These are phyloP conservation scores for Pleurotus platypus DNA, from an alignment of 768 basidiomycete genomes.

Conservation along the genomic window DNA sequence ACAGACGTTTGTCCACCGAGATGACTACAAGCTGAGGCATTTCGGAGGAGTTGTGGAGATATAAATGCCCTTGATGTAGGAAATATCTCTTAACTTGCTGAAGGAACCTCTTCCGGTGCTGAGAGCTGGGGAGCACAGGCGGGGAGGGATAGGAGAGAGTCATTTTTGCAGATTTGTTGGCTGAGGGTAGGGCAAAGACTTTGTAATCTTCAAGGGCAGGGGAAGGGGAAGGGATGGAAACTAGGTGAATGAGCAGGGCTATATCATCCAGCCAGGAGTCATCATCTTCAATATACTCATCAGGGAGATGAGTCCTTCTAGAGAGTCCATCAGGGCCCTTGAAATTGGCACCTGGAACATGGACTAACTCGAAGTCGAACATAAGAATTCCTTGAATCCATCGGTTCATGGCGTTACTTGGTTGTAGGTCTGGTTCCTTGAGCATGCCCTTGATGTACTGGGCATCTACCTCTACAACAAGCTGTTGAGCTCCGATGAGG, in stretches of 20 bases:
- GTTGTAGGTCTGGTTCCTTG: constrained; percentile 27
- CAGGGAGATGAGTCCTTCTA: constrained; percentile 11
- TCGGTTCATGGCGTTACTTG: constrained; percentile 25
- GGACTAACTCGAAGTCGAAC: constrained; percentile 28
- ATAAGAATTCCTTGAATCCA: constrained; percentile 30
- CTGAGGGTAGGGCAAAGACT: not conserved
- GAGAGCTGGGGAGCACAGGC: not conserved
- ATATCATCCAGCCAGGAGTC: constrained; percentile 18
- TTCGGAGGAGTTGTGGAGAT: constrained; percentile 2
- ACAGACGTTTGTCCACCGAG: constrained; percentile 7
- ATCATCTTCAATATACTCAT: constrained; percentile 20
- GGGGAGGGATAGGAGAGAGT: constrained; percentile 9
- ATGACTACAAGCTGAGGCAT: constrained; percentile 13
- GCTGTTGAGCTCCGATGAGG: constrained; percentile 21
- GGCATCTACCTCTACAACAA: constrained; percentile 30
- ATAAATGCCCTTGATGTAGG: constrained; percentile 11
- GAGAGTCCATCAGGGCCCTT: constrained; percentile 32
- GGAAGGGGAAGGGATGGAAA: not conserved
- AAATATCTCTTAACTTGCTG: constrained; percentile 12
- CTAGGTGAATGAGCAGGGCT: not conserved
- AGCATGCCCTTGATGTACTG: constrained; percentile 30
- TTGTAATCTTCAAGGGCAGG: not conserved
- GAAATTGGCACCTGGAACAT: constrained; percentile 27
- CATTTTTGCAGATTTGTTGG: not conserved
- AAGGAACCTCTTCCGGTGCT: constrained; percentile 8